A percentile compares a stretch with the other conserved stretches of the same genome.
phyloP scores from a whole-genome alignment of 352 stramenopile species.

The Poterioochromonas sp. region DNA sequence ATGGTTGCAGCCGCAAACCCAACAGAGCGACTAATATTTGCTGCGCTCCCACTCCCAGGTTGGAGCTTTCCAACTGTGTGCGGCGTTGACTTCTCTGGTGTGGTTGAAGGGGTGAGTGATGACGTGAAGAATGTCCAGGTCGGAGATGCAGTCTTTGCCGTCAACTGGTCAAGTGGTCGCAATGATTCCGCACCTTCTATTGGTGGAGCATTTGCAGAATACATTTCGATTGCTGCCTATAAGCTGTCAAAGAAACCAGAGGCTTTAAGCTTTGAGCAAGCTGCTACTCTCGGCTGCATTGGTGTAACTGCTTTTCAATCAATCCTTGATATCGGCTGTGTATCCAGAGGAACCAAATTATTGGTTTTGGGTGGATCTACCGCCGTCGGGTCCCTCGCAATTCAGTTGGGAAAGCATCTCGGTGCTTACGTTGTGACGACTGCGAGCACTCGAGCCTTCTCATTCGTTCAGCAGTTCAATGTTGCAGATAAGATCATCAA shows the following conservation, averaged over 20 bases:
- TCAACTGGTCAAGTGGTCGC: background rate
- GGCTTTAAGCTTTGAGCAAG: constrained; percentile 37
- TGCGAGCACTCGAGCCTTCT: constrained; percentile 25
- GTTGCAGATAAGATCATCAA: constrained; percentile 38
- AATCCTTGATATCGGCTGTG: constrained; percentile 14
- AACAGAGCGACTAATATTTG: background rate
- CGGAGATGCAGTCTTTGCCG: background rate
- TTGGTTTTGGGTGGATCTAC: constrained; percentile 40
- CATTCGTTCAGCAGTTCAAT: constrained; percentile 37
- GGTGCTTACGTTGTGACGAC: constrained; percentile 38
- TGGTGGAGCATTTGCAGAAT: constrained; percentile 38
- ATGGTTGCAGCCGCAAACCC: background rate
- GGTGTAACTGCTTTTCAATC: constrained; percentile 40
- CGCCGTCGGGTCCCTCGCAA: constrained; percentile 38
- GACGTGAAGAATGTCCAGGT: background rate
- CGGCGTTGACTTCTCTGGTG: background rate
- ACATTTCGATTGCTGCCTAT: constrained; percentile 28
- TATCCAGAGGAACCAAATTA: constrained; percentile 35
- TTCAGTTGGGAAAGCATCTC: constrained; percentile 35
- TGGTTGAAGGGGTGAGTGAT: background rate
- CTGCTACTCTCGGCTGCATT: constrained; percentile 35
- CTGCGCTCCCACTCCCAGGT: background rate
- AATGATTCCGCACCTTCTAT: background rate
- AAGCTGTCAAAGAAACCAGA: constrained; percentile 38
- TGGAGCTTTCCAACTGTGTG: background rate